Evolutionary conservation across 768 basidiomycete species (phyloP).

Genomic region (Termitomyces sp.): DNA sequence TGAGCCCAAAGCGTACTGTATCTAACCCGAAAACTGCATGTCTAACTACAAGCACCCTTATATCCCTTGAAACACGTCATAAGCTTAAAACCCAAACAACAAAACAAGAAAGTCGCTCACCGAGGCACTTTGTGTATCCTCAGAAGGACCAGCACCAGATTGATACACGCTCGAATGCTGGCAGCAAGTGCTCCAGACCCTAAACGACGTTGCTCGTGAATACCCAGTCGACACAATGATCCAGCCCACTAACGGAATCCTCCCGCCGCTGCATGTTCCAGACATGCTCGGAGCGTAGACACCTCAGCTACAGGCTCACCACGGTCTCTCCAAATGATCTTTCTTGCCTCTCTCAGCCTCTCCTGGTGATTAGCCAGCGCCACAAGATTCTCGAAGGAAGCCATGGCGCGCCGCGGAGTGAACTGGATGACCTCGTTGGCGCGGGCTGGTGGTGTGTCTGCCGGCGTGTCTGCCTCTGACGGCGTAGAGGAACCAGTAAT

Average conservation of each 20-base stretch:
- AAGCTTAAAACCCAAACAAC: background rate
- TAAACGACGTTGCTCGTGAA: constrained; percentile 21
- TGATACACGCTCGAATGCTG: constrained; percentile 76
- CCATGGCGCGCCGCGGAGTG: constrained; percentile 52
- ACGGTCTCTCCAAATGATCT: constrained; percentile 76
- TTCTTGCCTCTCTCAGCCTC: constrained; percentile 62
- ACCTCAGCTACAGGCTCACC: constrained; percentile 74
- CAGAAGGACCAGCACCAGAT: constrained; percentile 73
- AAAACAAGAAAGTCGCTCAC: constrained; percentile 31
- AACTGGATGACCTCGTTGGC: constrained; percentile 33
- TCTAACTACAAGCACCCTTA: constrained; percentile 60
- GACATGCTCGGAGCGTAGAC: constrained; percentile 53
- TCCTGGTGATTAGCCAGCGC: constrained; percentile 84
- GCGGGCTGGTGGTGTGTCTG: constrained; percentile 1
- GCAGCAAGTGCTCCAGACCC: constrained; percentile 82
- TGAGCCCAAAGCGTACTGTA: constrained; percentile 78
- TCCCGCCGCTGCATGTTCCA: constrained; percentile 66
- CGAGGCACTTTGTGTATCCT: constrained; percentile 60
- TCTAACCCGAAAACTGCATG: constrained; percentile 83
- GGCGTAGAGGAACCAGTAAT: constrained; percentile 9
- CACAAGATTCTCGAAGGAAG: constrained; percentile 80
- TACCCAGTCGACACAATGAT: background rate
- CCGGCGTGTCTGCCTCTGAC: constrained; percentile 3
- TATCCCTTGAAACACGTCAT: constrained; percentile 35
- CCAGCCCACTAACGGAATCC: constrained; percentile 54